Evolutionary conservation across 139 green algal species (phyloP).

Genomic region (Choricystis sp.): DNA sequence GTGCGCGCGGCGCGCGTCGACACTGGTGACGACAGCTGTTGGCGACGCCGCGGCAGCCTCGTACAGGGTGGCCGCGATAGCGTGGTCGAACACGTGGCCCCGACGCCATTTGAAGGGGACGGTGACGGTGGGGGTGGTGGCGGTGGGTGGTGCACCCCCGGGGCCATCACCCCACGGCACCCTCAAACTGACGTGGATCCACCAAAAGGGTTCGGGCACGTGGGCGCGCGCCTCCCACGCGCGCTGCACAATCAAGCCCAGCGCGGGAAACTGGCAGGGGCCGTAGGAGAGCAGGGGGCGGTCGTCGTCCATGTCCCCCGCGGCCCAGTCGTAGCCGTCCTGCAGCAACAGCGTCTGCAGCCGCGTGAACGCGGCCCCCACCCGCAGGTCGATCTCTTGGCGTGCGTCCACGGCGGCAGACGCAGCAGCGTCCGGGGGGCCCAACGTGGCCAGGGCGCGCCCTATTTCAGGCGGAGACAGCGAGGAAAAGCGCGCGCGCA

Average conservation of each 20-base stretch:
- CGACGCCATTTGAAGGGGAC: slow-evolving; percentile 63
- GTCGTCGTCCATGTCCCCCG: slow-evolving; percentile 2
- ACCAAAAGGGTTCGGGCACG: slow-evolving; percentile 85
- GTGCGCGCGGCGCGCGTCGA: slow-evolving; percentile 8
- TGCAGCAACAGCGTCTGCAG: slow-evolving; percentile 89
- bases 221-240: slow-evolving; percentile 89
- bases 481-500: slow-evolving; percentile 77
- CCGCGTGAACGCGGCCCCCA: slow-evolving; percentile 89
- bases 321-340: slow-evolving; percentile 58
- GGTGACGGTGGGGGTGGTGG: neutral
- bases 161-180: neutral
- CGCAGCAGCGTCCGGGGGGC: slow-evolving; percentile 54
- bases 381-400: slow-evolving; percentile 90
- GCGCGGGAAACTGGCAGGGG: slow-evolving; percentile 94
- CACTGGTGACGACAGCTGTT: slow-evolving; percentile 37
- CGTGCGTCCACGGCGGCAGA: slow-evolving; percentile 76
- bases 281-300: slow-evolving; percentile 69
- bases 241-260: slow-evolving; percentile 92
- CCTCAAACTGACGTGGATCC: slow-evolving; percentile 32
- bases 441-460: slow-evolving; percentile 35
- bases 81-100: slow-evolving; percentile 71
- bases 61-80: slow-evolving; percentile 52
- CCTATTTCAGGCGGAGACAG: slow-evolving; percentile 19
- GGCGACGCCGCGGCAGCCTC: slow-evolving; percentile 44
- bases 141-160: neutral